phyloP scores from a whole-genome alignment of 345 rosid species.

The Euphorbia lathyris region DNA sequence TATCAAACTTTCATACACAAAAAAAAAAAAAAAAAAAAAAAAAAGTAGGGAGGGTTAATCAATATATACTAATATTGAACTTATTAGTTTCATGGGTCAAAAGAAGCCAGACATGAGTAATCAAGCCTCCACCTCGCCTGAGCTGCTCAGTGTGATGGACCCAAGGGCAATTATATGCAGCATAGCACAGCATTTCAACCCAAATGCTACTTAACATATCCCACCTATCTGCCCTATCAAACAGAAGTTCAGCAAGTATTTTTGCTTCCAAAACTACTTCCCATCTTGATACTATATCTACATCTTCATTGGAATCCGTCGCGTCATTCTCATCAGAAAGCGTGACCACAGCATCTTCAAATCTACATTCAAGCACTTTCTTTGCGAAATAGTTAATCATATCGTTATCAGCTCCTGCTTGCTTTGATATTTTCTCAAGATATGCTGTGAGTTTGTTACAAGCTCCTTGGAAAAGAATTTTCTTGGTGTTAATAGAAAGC shows the following conservation, averaged over 20 bases:
- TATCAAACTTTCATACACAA: too few relatives aligned
- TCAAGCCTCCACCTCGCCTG: constrained; percentile 12
- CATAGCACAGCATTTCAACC: constrained; percentile 16
- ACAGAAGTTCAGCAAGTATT: constrained; percentile 8
- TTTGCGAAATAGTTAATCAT: background rate
- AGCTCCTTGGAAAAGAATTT: constrained; percentile 6
- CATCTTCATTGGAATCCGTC: background rate
- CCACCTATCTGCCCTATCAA: constrained; percentile 3
- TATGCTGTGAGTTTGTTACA: background rate
- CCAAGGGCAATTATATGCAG: constrained; percentile 13
- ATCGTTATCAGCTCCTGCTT: background rate
- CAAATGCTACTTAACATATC: background rate
- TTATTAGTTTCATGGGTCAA: constrained; percentile 15
- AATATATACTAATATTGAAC: constrained; percentile 14
- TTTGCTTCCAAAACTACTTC: constrained; percentile 9
- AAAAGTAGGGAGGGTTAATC: background rate
- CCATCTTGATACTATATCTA: constrained; percentile 8
- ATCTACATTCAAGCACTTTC: background rate
- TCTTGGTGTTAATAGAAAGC: background rate
- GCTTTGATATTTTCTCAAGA: background rate
- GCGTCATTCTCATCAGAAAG: too few relatives aligned
- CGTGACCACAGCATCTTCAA: background rate
- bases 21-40: too few relatives aligned
- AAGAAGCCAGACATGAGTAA: constrained; percentile 23
- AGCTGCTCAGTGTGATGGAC: constrained; percentile 13